A percentile compares a stretch with the other conserved stretches of the same genome.
Conservation (phyloP, 306 rosid species). For the Quercus suber region DNA sequence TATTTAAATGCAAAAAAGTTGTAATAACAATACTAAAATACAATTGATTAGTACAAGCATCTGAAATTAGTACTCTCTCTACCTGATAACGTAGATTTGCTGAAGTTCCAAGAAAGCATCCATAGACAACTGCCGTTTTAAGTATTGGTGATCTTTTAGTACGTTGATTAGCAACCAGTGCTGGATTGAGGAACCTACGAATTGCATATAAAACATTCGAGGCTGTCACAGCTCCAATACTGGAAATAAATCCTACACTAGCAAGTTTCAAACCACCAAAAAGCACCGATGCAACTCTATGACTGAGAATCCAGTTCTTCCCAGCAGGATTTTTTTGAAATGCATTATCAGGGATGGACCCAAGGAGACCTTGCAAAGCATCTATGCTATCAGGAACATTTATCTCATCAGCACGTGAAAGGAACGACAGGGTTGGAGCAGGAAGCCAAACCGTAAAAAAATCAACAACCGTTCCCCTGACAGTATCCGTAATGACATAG, state of each 20-base stretch:
- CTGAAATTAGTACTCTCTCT: conserved; percentile 7
- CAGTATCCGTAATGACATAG: conserved; percentile 79
- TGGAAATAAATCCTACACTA: conserved; percentile 86
- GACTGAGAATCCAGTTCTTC: conserved; percentile 75
- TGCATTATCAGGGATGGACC: conserved; percentile 95
- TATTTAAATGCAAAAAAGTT: background rate
- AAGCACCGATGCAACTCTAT: conserved; percentile 81
- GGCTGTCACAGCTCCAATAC: conserved; percentile 82
- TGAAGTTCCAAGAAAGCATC: conserved; percentile 73
- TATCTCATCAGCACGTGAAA: conserved; percentile 59
- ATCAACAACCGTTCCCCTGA: conserved; percentile 82
- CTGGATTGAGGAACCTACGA: conserved; percentile 73
- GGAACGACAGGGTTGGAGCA: conserved; percentile 93
- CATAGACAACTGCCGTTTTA: conserved; percentile 72
- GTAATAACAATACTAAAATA: background rate
- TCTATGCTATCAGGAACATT: conserved; percentile 54
- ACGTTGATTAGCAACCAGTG: conserved; percentile 35
- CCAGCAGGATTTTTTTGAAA: conserved; percentile 86
- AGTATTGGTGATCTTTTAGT: conserved; percentile 73
- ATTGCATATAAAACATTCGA: conserved; percentile 57
- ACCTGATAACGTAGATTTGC: conserved; percentile 98
- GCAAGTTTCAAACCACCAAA: conserved; percentile 92
- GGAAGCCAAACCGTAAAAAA: conserved; percentile 99
- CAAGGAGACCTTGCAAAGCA: conserved; percentile 72
- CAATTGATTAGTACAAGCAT: conserved; percentile 12